Evolutionary conservation across 495 filamentous ascomycete genomes (phyloP), one percentile per base, ranked within the genome.

Genomic region (Penicillium daleae): DNA sequence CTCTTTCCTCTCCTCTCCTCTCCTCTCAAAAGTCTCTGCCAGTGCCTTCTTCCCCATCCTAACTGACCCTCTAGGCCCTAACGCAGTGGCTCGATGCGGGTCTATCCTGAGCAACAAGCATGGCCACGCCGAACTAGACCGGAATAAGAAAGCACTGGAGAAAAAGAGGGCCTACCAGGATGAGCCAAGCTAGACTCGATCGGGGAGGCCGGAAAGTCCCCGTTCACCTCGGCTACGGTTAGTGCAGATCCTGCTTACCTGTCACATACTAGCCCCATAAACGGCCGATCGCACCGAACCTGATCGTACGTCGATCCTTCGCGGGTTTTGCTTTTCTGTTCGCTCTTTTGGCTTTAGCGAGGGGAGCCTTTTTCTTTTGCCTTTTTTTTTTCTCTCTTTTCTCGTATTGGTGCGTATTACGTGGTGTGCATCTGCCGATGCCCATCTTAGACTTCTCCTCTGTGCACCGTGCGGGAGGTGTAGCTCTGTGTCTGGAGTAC

Each of bases 221-320:
- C 69, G 69, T 67, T 17, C 63, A 57, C 61, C 66, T 73, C 71
- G 61, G 61, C 56, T 69, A 61, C 66, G 62, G 57, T 62, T 74
- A 74, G 71, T 74, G 71, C 71, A 74, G 71, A 74, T 74, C 71
- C 64, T 72, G 66, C 65, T 70, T 60, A 72, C 70, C 70, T 70
- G 70, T 70, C 70, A 72, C 69, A 72, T 62, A 65, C 35, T 49
- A 53, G 62, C 64, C 64, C 69, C 66, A 65, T 69, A 65, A 72
- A 72, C 69, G 69, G 69, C 56, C 66, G 66, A 66, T 62, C 66
- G 68, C 64, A 68, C 66, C 61, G 62, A 60, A 67, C 60, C 48
- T 58, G 64, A 66, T 63, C 57, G 31, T 15, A 50, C 51, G 59
- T 65, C 57, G 61, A 70, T 67, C 61, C 57, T 39, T 60, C 54